Evolutionary conservation across 2,329 filamentous ascomycete species (phyloP), one percentile per base, ranked within the genome.

Genomic region (Clonostachys byssicola): DNA sequence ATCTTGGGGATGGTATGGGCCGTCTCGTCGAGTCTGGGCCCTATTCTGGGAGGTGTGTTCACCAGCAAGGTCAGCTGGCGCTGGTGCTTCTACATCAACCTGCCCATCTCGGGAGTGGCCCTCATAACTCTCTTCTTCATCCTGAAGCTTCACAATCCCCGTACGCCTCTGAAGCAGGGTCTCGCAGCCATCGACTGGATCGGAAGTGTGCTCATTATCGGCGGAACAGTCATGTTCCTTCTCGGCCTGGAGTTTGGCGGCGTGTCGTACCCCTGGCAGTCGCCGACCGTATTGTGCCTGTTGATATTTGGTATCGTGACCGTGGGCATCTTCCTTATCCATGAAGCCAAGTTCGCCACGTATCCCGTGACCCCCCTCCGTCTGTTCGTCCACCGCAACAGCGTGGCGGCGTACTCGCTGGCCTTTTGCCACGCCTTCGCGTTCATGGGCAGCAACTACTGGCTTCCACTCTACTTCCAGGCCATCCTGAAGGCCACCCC

Each of bases 191-290:
- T 83, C 42, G 80, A 83, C 63, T 83, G 79, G 79, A 51, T 71
- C 0, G 78, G 78, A 35, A 77, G 71, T 48, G 13, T 76, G 5
- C 65, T 77, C 33, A 81, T 95, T 60, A 78, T 92, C 20, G 87
- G 86, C 40, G 89, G 86, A 17, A 92, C 88, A 0, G 73, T 95
- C 17, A 92, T 95, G 88, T 75, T 95, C 53, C 80, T 96, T 5
- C 81, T 96, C 40, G 92, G 90, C 1, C 79, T 96, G 12, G 86
- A 95, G 60, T 89, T 92, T 51, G 92, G 91, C 47, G 91, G 89
- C 43, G 79, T 90, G 45, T 74, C 75, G 18, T 81, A 80, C 52
- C 86, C 91, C 2, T 95, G 90, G 90, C 67, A 69, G 45, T 92
- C 87, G 0, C 74, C 86, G 2, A 85, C 80, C 1, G 86, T 92